Evolutionary conservation across 2,329 filamentous ascomycete genomes (phyloP).

Genomic region (Onygenales sp.): DNA sequence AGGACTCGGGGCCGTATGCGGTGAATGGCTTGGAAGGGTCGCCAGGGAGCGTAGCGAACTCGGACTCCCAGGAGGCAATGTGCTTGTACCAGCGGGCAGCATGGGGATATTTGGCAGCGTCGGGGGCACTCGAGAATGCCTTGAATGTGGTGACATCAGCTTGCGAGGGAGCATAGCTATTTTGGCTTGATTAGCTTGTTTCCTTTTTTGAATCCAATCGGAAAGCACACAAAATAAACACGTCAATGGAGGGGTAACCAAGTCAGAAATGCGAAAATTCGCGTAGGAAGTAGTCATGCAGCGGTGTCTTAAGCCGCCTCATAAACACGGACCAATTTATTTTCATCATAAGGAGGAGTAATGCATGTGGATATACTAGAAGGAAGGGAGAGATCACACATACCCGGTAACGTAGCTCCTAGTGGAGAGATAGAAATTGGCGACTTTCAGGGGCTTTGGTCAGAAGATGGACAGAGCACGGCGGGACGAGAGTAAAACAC

Average conservation of each 20-base stretch:
- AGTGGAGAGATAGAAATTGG: conserved; percentile 42
- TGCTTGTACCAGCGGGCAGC: conserved; percentile 99
- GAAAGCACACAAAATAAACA: conserved; percentile 5
- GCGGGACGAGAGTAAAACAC: conserved; percentile 22
- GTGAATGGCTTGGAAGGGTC: conserved; percentile 84
- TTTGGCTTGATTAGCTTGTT: conserved; percentile 10
- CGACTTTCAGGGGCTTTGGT: conserved; percentile 27
- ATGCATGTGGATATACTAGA: conserved; percentile 6
- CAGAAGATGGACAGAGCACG: conserved; percentile 10
- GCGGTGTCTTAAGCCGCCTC: conserved; percentile 89
- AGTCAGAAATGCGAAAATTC: conserved; percentile 63
- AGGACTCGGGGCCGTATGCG: conserved; percentile 78
- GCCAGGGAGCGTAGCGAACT: conserved; percentile 84
- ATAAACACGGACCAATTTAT: conserved; percentile 87
- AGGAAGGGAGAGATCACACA: conserved; percentile 33
- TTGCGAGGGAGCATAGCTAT: conserved; percentile 65
- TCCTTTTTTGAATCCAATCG: not conserved
- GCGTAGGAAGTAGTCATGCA: conserved; percentile 67
- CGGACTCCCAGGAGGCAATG: conserved; percentile 82
- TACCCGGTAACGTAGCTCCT: conserved; percentile 79
- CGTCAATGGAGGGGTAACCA: conserved; percentile 14
- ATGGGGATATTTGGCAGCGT: conserved; percentile 80
- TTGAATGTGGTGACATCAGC: conserved; percentile 96
- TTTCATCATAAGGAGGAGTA: conserved; percentile 58
- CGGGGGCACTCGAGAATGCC: conserved; percentile 66